Conservation (phyloP, 2,329 filamentous ascomycete species). For the Fusarium pseudonygamai region DNA sequence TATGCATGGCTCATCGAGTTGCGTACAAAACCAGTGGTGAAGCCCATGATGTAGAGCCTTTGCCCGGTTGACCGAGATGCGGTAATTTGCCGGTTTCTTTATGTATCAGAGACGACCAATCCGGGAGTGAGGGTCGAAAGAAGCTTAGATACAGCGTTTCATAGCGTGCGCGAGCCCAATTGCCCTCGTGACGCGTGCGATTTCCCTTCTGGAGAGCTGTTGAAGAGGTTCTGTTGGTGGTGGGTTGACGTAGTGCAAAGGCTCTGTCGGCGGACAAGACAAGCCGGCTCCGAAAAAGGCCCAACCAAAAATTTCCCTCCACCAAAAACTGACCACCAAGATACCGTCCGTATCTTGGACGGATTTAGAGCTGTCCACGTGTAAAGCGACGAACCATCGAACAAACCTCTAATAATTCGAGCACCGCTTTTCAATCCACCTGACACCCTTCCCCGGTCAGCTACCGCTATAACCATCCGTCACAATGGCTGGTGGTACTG, state of each 20-base stretch:
- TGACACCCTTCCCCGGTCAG: not conserved
- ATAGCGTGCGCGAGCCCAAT: conserved; percentile 47
- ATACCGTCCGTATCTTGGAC: not conserved
- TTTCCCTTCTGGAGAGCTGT: conserved; percentile 23
- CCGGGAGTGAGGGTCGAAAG: conserved; percentile 21
- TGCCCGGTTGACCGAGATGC: conserved; percentile 41
- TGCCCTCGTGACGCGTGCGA: conserved; percentile 35
- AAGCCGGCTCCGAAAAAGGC: conserved; percentile 43
- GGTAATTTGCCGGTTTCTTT: conserved; percentile 42
- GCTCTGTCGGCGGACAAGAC: conserved; percentile 43
- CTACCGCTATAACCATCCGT: conserved; percentile 20
- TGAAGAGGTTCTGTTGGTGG: conserved; percentile 39
- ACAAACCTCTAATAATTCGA: not conserved
- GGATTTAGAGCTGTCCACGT: conserved; percentile 22
- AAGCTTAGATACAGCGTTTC: conserved; percentile 44
- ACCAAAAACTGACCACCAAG: conserved; percentile 36
- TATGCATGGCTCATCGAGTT: not conserved
- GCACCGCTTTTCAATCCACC: not conserved
- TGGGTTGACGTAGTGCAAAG: conserved; percentile 44
- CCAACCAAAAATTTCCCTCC: conserved; percentile 48
- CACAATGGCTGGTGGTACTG: conserved; percentile 82
- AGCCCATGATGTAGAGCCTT: conserved; percentile 67
- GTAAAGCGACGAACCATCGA: conserved; percentile 8
- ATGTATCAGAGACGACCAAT: conserved; percentile 33
- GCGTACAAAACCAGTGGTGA: conserved; percentile 78